These are phyloP conservation scores for Cyclotella baltica DNA, from an alignment of 108 stramenopile genomes.

Conservation along the genomic window DNA sequence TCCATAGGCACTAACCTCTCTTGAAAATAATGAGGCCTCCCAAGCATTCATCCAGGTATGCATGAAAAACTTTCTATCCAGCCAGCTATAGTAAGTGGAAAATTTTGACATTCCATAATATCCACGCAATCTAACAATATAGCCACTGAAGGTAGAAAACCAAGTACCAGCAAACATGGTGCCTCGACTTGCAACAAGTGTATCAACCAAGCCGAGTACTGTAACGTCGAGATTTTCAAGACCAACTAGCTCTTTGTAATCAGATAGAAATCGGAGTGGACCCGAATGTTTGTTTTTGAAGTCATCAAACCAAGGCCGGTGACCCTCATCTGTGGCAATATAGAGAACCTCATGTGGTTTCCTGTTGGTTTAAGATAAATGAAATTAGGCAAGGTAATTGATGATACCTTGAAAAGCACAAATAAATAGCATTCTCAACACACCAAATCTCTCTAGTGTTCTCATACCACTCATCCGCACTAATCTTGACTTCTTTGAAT, in stretches of 20 bases:
- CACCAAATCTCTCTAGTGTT: conserved; percentile 50
- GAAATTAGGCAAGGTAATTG: background rate
- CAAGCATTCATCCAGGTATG: conserved; percentile 60
- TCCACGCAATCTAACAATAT: conserved; percentile 53
- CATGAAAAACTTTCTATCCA: conserved; percentile 62
- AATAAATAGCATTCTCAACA: background rate
- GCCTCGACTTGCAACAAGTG: conserved; percentile 80
- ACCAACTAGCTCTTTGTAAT: conserved; percentile 63
- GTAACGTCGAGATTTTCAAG: conserved; percentile 71
- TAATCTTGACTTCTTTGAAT: conserved; percentile 52
- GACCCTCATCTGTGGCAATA: conserved; percentile 88
- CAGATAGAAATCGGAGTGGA: conserved; percentile 73
- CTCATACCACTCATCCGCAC: conserved; percentile 49
- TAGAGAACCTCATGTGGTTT: conserved; percentile 70
- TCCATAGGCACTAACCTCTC: conserved; percentile 33
- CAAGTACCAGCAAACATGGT: conserved; percentile 88
- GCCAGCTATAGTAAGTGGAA: conserved; percentile 63
- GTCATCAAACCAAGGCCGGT: conserved; percentile 82
- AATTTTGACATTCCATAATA: conserved; percentile 78
- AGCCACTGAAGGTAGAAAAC: conserved; percentile 92
- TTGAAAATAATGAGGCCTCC: conserved; percentile 56
- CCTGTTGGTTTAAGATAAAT: background rate
- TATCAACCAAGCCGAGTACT: conserved; percentile 86
- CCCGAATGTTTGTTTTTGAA: conserved; percentile 66
- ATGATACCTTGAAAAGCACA: background rate